Conservation (phyloP, 768 basidiomycete species). For the Daedalea quercina region DNA sequence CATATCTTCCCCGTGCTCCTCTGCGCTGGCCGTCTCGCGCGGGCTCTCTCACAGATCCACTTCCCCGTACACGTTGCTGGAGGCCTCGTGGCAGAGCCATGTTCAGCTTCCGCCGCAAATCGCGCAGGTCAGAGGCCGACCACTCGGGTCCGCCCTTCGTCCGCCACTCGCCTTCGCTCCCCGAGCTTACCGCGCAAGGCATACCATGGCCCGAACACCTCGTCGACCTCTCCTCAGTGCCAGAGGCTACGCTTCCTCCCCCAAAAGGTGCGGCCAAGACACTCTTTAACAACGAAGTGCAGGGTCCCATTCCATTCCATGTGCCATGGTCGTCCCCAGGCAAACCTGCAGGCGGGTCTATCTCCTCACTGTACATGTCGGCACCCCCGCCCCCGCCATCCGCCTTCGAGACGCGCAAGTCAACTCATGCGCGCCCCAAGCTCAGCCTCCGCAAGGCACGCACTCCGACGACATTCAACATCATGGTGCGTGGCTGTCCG, state of each 20-base stretch:
- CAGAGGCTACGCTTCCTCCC: conserved; percentile 29
- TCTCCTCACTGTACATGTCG: conserved; percentile 68
- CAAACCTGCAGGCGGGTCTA: conserved; percentile 33
- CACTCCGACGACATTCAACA: conserved; percentile 73
- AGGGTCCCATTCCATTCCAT: conserved; percentile 66
- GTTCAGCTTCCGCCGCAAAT: conserved; percentile 68
- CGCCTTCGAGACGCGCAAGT: conserved; percentile 53
- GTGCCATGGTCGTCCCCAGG: conserved; percentile 54
- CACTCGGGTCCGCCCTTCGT: conserved; percentile 35
- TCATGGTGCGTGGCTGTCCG: conserved; percentile 53
- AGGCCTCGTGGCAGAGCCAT: conserved; percentile 29
- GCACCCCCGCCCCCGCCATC: conserved; percentile 54
- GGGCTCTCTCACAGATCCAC: neutral
- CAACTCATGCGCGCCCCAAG: conserved; percentile 25
- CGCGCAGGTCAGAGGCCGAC: conserved; percentile 43
- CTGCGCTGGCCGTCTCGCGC: conserved; percentile 1
- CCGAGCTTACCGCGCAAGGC: conserved; percentile 66
- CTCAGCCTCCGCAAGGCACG: conserved; percentile 60
- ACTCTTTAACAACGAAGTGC: conserved; percentile 49
- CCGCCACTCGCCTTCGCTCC: conserved; percentile 75
- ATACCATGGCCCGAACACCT: conserved; percentile 84
- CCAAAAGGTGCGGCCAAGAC: conserved; percentile 66
- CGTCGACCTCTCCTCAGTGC: conserved; percentile 64
- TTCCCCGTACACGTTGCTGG: neutral
- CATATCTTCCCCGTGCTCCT: too few species aligned